Base-by-base conservation (phyloP, 164 flowering plant species). In the Vitis labrusca region DNA sequence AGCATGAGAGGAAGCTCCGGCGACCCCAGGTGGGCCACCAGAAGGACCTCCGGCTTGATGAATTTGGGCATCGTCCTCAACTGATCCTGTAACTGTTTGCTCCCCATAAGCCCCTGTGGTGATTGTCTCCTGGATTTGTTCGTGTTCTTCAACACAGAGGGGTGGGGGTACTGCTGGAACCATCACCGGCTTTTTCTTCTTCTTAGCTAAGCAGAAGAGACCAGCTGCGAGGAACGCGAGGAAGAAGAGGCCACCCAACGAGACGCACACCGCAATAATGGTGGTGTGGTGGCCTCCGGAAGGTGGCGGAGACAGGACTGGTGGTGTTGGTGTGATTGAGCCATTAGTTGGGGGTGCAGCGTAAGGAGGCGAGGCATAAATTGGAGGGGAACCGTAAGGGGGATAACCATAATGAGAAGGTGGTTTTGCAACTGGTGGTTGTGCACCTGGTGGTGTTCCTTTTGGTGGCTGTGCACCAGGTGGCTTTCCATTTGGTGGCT, bases 151-250 rank as follows among this genome's bases (percentile, higher is more conserved):
- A 6, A 44, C 53, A 55, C 65, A 54, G 15, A n/a, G 44, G 14
- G 52, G 59, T 13, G 51, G 44, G 12, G 66, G 61, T 0, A 77
- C 79, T 0, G 79, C 83, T 1, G 86, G 84, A 5, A 76, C 73
- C 73, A 77, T 29, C 14, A 85, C 59, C 1, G 77, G 77, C 75
- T 76, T 84, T 79, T 82, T 83, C 76, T 82, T 85, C 67, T 73
- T 85, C 75, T 85, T 85, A 23, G 84, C 85, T 12, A 83, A 51
- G 67, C 84, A 85, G 66, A 82, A 71, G 59, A 85, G 78, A 19
- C 87, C 87, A 10, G 71, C 50, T 1, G 80, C 73, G 7, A 85
- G 80, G 73, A 85, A 82, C 17, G 85, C 87, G 6, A 85, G 76
- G 71, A 84, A 77, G 73, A 79, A 75, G 10, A 63, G 60, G 2